Conservation (phyloP, 768 basidiomycete genomes). For the Lactarius hengduanensis region DNA sequence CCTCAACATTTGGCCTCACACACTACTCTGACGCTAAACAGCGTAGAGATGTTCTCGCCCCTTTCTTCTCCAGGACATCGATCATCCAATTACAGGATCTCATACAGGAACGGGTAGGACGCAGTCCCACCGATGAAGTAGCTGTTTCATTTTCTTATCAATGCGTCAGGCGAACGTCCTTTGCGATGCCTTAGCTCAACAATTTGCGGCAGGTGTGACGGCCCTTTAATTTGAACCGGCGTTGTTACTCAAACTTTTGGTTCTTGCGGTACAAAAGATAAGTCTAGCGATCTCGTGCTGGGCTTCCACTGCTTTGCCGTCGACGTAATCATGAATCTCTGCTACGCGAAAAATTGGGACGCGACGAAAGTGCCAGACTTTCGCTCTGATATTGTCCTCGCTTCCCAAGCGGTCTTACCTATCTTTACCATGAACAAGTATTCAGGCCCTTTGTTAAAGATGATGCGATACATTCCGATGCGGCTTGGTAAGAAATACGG, state of each 20-base stretch:
- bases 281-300: constrained; percentile 2
- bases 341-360: neutral
- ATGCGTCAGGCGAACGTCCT: neutral
- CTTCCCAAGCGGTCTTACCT: neutral
- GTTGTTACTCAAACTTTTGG: neutral
- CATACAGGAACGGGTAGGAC: neutral
- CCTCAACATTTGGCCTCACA: neutral
- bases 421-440: neutral
- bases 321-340: neutral
- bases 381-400: neutral
- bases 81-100: constrained; percentile 5
- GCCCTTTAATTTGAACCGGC: neutral
- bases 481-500: neutral
- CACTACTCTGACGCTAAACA: constrained; percentile 8
- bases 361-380: constrained; percentile 1
- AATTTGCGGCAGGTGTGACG: constrained; percentile 1
- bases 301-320: constrained; percentile 4
- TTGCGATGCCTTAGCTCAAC: neutral
- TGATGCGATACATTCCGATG: neutral
- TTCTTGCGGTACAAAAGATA: neutral
- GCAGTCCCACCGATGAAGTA: neutral
- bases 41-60: constrained; percentile 3
- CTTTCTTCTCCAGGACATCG: constrained; percentile 2
- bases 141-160: neutral
- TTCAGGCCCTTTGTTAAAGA: neutral